Conservation (phyloP, 2,329 filamentous ascomycete genomes). For the Parastagonospora avenae region DNA sequence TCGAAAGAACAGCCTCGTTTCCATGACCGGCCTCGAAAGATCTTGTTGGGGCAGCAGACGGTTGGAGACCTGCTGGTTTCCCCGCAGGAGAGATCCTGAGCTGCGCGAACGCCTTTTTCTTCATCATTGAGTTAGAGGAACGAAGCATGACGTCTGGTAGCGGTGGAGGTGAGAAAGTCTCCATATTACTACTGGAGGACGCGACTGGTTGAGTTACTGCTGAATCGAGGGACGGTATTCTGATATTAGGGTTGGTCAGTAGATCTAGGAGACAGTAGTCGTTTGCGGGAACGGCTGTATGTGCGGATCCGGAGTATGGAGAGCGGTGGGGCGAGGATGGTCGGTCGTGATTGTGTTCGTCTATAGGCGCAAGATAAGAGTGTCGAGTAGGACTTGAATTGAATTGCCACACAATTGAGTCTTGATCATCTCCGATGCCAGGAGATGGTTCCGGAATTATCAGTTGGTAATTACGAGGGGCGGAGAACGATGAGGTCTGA, state of each 20-base stretch:
- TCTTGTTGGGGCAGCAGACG: not conserved
- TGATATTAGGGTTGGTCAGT: too few relatives aligned
- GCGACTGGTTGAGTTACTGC: not conserved
- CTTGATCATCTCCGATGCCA: slow-evolving; percentile 15
- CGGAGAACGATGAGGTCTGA: slow-evolving; percentile 3
- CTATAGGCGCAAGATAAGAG: slow-evolving; percentile 23
- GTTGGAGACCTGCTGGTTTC: slow-evolving; percentile 7
- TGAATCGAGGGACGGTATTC: not conserved
- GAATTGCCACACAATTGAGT: slow-evolving; percentile 14
- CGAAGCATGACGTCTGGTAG: not conserved
- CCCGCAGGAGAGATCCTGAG: slow-evolving; percentile 14
- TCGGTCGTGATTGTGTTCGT: slow-evolving; percentile 11
- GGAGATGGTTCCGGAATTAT: slow-evolving; percentile 40
- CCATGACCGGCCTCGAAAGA: not conserved
- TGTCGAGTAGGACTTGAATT: slow-evolving; percentile 8
- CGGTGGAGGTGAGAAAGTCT: not conserved
- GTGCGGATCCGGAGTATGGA: too few relatives aligned
- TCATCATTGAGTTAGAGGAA: slow-evolving; percentile 21
- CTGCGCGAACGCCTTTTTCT: slow-evolving; percentile 29
- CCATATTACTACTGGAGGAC: not conserved
- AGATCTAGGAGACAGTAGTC: too few relatives aligned
- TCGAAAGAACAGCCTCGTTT: not conserved
- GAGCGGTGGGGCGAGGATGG: too few relatives aligned
- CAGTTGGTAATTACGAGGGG: slow-evolving; percentile 27
- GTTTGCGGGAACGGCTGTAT: too few relatives aligned